Conservation (phyloP, 106 monocot genomes). For the Chionographis japonica region DNA sequence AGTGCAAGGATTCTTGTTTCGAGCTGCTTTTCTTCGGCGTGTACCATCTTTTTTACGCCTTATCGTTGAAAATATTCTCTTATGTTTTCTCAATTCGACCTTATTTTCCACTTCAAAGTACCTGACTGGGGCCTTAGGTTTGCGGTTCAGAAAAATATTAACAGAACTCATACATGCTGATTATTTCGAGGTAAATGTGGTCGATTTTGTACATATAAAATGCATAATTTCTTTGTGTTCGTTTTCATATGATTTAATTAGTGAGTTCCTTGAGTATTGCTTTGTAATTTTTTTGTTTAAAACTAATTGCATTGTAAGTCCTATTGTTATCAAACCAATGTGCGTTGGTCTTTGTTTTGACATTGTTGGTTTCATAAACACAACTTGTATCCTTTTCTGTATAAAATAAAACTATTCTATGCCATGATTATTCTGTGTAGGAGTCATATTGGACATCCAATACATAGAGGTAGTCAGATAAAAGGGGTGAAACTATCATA, state of each 20-base stretch:
- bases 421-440: too few species aligned
- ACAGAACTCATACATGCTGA: slow-evolving; percentile 85
- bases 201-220: background rate
- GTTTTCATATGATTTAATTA: background rate
- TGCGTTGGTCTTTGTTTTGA: too few species aligned
- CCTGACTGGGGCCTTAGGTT: slow-evolving; percentile 72
- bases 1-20: slow-evolving; percentile 95
- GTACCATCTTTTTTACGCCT: slow-evolving; percentile 71
- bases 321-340: too few species aligned
- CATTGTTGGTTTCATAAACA: too few species aligned
- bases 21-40: slow-evolving; percentile 86
- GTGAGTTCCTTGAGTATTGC: background rate
- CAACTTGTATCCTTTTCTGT: too few species aligned
- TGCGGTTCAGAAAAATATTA: slow-evolving; percentile 86
- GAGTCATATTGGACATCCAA: too few species aligned
- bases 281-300: background rate
- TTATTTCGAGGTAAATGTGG: slow-evolving; percentile 79
- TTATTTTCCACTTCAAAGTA: slow-evolving; percentile 89
- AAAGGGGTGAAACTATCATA: too few species aligned
- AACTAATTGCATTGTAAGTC: too few species aligned
- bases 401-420: too few species aligned
- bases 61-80: slow-evolving; percentile 77
- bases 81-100: slow-evolving; percentile 91
- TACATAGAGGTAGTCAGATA: too few species aligned
- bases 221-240: slow-evolving; percentile 2